Evolutionary conservation across 805 yeast genomes (phyloP), one percentile per base, ranked within the genome.

Genomic region (Hanseniaspora guilliermondii): DNA sequence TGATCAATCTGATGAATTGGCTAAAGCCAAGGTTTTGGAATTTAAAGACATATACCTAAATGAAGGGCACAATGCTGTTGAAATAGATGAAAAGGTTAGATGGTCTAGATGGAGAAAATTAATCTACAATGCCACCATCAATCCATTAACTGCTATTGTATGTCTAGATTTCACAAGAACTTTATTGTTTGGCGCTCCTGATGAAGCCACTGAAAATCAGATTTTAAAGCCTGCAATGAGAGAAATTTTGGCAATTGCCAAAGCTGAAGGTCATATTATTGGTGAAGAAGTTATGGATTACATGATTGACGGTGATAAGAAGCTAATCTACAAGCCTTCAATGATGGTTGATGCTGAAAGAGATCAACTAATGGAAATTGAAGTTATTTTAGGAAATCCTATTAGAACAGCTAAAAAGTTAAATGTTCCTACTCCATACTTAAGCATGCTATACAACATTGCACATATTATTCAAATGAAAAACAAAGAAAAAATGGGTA

Each of bases 271-370:
- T 0, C 74, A 76, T 37, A 71, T 70, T 3, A 61, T 85, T 33
- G 78, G 79, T 1, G 73, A 65, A 24, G 76, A 68, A n/a, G 65
- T 73, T 21, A 77, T 77, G 56, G 70, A 76, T 27, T 57, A 62
- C 47, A 76, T 79, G 71, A 64, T 79, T 37, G 80, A 78, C 58
- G 72, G 78, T 21, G 85, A 82, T 61, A 83, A 74, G 56, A 79
- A 78, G 11, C 71, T 69, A 36, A 77, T 74, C 67, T 84, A 77
- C 64, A 73, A 74, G 50, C 91, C 91, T 2, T 82, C 88, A 4
- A 84, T 84, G 91, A 68, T 76, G 57, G 83, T 82, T 11, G 93
- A 84, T 62, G 74, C 75, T 21, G 69, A 76, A 49, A 80, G 82
- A 58, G 79, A 80, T 25, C 81, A 83, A 62, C 79, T 80, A 47